Conservation (phyloP, 177 flowering plant species). For the Vitis hybrid region DNA sequence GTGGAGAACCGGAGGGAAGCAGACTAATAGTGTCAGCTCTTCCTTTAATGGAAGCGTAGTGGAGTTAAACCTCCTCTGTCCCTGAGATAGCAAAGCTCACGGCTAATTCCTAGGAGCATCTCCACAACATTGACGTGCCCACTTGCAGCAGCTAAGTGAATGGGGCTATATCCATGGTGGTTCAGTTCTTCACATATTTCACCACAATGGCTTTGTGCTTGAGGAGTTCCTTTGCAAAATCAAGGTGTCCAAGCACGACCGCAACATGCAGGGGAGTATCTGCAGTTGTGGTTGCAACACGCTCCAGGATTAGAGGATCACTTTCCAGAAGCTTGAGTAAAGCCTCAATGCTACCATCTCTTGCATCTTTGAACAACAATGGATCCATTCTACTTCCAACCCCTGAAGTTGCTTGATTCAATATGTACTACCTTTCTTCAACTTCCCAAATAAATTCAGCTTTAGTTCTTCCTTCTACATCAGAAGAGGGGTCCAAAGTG, state of each 20-base stretch:
- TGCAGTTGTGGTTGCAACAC: not conserved
- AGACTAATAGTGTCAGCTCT: slow-evolving; percentile 8
- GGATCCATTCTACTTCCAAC: slow-evolving; percentile 1
- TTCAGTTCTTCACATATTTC: slow-evolving; percentile 6
- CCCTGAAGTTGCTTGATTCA: not conserved
- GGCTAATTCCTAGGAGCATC: not conserved
- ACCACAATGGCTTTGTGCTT: slow-evolving; percentile 9
- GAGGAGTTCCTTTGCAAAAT: slow-evolving; percentile 8
- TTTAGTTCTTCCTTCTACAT: not conserved
- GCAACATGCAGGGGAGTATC: slow-evolving; percentile 19
- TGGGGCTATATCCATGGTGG: slow-evolving; percentile 16
- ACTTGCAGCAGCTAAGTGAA: slow-evolving; percentile 19
- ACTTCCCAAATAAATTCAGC: not conserved
- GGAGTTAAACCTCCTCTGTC: slow-evolving; percentile 18
- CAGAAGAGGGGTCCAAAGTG: not conserved
- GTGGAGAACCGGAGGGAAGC: slow-evolving; percentile 11
- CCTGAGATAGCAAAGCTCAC: slow-evolving; percentile 9
- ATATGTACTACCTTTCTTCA: too few relatives aligned
- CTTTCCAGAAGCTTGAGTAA: not conserved
- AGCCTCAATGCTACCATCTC: not conserved
- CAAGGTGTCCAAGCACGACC: not conserved
- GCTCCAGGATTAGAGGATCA: slow-evolving; percentile 1
- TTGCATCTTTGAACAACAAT: not conserved
- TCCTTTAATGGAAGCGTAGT: slow-evolving; percentile 16
- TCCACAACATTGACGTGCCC: slow-evolving; percentile 9